Percentiles rank a stretch among this genome's conserved stretches.
phyloP scores from a whole-genome alignment of 441 rosid genomes.

The Cnidoscolus chayamansa region DNA sequence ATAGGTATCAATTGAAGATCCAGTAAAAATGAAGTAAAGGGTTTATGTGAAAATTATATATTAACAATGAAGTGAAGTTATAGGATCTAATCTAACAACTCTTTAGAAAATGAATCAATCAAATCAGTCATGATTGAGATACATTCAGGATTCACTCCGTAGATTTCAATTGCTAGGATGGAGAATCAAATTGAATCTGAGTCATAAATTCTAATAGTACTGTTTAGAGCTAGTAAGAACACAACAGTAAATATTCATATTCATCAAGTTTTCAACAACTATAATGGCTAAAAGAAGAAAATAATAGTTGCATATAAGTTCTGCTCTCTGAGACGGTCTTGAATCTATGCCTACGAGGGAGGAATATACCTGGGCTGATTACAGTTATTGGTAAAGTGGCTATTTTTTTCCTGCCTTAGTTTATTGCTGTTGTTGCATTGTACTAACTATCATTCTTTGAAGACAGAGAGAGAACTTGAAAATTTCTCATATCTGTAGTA shows the following conservation, averaged over 20 bases:
- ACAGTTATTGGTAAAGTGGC: too few relatives aligned
- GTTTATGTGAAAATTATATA: background rate
- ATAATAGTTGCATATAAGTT: background rate
- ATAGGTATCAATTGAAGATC: too few relatives aligned
- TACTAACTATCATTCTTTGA: background rate
- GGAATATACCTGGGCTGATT: background rate
- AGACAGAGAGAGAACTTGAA: background rate
- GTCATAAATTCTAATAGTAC: too few relatives aligned
- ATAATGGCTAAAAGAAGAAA: background rate
- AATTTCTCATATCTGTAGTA: background rate
- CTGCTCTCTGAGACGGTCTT: background rate
- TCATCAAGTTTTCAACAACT: background rate
- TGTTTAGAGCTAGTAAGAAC: background rate
- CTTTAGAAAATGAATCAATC: too few relatives aligned
- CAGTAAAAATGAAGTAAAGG: too few relatives aligned
- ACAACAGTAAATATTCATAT: too few relatives aligned
- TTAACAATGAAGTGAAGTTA: background rate
- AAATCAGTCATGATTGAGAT: too few relatives aligned
- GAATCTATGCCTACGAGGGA: background rate
- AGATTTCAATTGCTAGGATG: too few relatives aligned
- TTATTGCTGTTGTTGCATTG: background rate
- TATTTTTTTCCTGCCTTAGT: background rate
- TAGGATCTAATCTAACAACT: too few relatives aligned
- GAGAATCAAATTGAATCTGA: too few relatives aligned
- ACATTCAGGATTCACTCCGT: too few relatives aligned